Evolutionary conservation across 345 rosid genomes (phyloP).

Genomic region (Sonneratia caseolaris): DNA sequence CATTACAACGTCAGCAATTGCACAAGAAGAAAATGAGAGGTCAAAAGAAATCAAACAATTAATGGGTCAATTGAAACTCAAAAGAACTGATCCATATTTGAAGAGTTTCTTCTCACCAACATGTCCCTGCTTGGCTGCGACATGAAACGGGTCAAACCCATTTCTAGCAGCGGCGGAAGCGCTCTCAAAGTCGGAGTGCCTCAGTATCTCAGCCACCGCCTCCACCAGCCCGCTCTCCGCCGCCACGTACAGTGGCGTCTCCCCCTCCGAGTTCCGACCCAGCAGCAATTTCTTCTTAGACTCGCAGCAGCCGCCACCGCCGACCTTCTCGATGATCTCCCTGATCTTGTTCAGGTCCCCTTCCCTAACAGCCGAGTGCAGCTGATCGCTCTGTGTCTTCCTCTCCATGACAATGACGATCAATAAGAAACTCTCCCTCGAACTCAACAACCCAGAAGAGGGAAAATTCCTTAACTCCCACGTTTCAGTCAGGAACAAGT

Average conservation of each 20-base stretch:
- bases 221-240: conserved; percentile 67
- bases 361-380: conserved; percentile 75
- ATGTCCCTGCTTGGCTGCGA: conserved; percentile 96
- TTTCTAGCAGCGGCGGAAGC: conserved; percentile 72
- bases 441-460: background rate
- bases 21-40: background rate
- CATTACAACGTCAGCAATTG: too few species aligned
- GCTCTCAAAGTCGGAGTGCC: conserved; percentile 56
- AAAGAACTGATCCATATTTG: background rate
- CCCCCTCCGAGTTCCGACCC: conserved; percentile 79
- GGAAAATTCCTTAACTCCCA: background rate
- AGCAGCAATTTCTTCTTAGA: conserved; percentile 28
- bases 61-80: background rate
- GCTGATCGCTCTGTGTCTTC: conserved; percentile 18
- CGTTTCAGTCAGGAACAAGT: background rate
- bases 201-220: conserved; percentile 67
- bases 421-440: background rate
- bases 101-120: conserved; percentile 41
- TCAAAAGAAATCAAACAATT: background rate
- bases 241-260: conserved; percentile 87
- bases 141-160: conserved; percentile 85
- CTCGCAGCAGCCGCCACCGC: conserved; percentile 17
- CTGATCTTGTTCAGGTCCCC: conserved; percentile 59
- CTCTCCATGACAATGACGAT: background rate
- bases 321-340: conserved; percentile 48